Percentiles rank a stretch among this genome's conserved stretches.
phyloP scores from a whole-genome alignment of 371 early-diverging fungal genomes.

The Mortierella sp. region DNA sequence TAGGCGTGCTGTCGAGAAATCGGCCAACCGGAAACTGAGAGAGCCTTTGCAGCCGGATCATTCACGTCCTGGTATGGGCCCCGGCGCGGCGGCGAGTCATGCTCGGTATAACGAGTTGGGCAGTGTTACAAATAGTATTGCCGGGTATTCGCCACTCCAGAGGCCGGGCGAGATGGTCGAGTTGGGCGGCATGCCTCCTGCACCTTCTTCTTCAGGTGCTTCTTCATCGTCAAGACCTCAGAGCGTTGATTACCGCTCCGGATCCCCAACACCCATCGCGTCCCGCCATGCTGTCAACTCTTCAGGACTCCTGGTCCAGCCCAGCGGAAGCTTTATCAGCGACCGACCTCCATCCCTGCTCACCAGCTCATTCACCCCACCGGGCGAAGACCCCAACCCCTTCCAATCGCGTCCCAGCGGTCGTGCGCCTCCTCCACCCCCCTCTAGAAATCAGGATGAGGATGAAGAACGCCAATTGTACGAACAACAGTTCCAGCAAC shows the following conservation, averaged over 20 bases:
- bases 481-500: conserved; percentile 29
- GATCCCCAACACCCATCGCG: conserved; percentile 16
- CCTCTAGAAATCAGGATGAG: background rate
- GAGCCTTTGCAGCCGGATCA: conserved; percentile 17
- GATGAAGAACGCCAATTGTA: conserved; percentile 27
- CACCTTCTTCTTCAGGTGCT: background rate
- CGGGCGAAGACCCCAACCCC: conserved; percentile 16
- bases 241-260: background rate
- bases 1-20: conserved; percentile 29
- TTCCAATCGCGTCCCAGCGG: background rate
- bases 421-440: background rate
- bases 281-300: background rate
- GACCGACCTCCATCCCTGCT: conserved; percentile 37
- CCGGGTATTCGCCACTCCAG: conserved; percentile 11
- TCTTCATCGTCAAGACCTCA: conserved; percentile 1
- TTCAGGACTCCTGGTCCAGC: background rate
- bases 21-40: conserved; percentile 21
- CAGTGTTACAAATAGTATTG: conserved; percentile 6
- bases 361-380: conserved; percentile 42
- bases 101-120: conserved; percentile 14
- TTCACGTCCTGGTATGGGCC: background rate
- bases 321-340: background rate
- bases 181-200: background rate
- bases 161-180: conserved; percentile 24
- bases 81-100: background rate